A percentile compares a stretch with the other conserved stretches of the same genome.
These are phyloP conservation scores for Moricandia moricandioides DNA, from an alignment of 345 rosid species.

Conservation along the genomic window DNA sequence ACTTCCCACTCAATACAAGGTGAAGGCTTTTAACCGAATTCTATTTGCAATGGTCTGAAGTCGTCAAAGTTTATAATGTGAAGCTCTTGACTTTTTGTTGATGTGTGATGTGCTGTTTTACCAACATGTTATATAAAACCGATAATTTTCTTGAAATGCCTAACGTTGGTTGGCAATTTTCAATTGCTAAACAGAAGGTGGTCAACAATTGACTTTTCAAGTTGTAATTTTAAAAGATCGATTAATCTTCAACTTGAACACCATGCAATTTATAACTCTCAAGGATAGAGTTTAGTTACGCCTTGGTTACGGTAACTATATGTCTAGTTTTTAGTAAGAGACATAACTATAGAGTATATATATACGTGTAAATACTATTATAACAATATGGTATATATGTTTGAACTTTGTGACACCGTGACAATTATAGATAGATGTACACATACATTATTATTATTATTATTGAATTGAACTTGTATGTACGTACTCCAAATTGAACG, in stretches of 20 bases:
- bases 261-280: constrained; percentile 5
- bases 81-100: constrained; percentile 23
- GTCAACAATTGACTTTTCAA: constrained; percentile 19
- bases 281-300: background rate
- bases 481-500: constrained; percentile 19
- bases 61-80: constrained; percentile 17
- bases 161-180: constrained; percentile 37
- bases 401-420: constrained; percentile 32
- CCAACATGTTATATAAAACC: constrained; percentile 27
- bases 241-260: constrained; percentile 1
- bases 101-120: constrained; percentile 27
- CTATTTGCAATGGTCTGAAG: constrained; percentile 24
- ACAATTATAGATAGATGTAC: constrained; percentile 18
- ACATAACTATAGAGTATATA: background rate
- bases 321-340: background rate
- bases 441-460: background rate
- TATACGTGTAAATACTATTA: constrained; percentile 20
- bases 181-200: constrained; percentile 14
- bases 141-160: constrained; percentile 22
- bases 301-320: background rate
- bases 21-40: constrained; percentile 7
- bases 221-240: background rate
- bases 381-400: constrained; percentile 32
- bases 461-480: constrained; percentile 22
- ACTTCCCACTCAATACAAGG: constrained; percentile 5